Evolutionary conservation across 768 basidiomycete species (phyloP).

Genomic region (Coprinopsis sp.): DNA sequence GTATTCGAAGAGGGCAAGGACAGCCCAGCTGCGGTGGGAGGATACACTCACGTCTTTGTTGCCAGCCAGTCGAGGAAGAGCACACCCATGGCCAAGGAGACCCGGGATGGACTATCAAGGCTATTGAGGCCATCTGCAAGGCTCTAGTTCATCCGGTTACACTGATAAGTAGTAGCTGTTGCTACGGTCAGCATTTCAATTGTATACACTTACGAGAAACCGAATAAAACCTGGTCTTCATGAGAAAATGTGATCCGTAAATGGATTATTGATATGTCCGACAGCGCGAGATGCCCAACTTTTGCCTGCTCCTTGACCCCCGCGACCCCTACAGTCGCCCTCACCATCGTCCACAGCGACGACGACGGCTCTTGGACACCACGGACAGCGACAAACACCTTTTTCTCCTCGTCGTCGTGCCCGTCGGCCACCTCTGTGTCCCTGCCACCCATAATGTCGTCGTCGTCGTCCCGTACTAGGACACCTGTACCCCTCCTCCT

Average conservation of each 20-base stretch:
- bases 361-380: not conserved
- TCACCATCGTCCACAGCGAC: not conserved
- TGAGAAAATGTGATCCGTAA: no score
- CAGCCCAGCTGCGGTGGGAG: constrained; percentile 42
- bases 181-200: no score
- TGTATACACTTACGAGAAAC: no score
- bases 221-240: no score
- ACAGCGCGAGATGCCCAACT: not conserved
- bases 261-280: not conserved
- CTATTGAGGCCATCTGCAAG: constrained; percentile 19
- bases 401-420: not conserved
- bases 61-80: constrained; percentile 56
- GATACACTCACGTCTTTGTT: constrained; percentile 85
- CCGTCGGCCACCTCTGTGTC: constrained; percentile 17
- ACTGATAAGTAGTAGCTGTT: no score
- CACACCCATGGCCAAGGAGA: constrained; percentile 36
- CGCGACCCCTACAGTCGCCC: not conserved
- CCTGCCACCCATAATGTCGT: constrained; percentile 31
- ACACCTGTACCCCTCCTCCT: constrained; percentile 27
- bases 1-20: constrained; percentile 54
- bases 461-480: constrained; percentile 4
- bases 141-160: no score
- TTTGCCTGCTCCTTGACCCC: not conserved
- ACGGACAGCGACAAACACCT: not conserved
- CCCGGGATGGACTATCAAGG: constrained; percentile 43